Base-by-base conservation (phyloP, 495 filamentous ascomycete genomes). In the Apodospora peruviana region DNA sequence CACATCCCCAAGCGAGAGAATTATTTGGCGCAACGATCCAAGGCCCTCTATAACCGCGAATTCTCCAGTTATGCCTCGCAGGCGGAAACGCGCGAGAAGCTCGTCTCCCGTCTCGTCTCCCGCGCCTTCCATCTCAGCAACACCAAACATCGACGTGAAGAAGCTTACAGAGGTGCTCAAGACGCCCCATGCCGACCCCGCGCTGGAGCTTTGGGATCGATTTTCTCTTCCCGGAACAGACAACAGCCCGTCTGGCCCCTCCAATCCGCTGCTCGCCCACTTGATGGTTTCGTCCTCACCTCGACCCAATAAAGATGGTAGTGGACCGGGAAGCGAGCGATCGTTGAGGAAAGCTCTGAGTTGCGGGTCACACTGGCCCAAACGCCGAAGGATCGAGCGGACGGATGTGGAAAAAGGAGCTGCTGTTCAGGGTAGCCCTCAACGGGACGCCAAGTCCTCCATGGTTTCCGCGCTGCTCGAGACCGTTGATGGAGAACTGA, bases 171-270 rank as follows among this genome's bases (percentile, higher is more conserved):
- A 72, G n/a, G 66, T 76, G 2, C 69, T 86, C 29, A 83, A 77
- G 44, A 90, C 90, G 0, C 88, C 88, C 20, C 83, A 87, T 48
- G 80, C 83, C 37, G 93, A 98, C 64, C 85, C 91, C 21, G 86
- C 86, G 0, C 67, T 81, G 25, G 90, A 95, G 44, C 67, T 96
- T n/a, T 95, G 89, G 90, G 88, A 84, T 54, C 82, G 86, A 17
- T 94, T 88, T 59, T 79, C 75, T 25, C 45, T 69, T 7, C 51
- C 56, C 19, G 70, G 62, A 51, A 52, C 55, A 29, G 58, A 58
- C 0, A 49, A 56, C 37, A 68, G 57, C 18, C 65, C 68, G 2
- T 62, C 61, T 23, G 71, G 66, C 19, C 50, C 60, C 22, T 56
- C 62, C 29, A 79, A 72, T 58, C 81, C 68, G 50, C 66, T 63